Evolutionary conservation across 805 yeast species (phyloP).

Genomic region (Yamadazyma paraphyllophila): DNA sequence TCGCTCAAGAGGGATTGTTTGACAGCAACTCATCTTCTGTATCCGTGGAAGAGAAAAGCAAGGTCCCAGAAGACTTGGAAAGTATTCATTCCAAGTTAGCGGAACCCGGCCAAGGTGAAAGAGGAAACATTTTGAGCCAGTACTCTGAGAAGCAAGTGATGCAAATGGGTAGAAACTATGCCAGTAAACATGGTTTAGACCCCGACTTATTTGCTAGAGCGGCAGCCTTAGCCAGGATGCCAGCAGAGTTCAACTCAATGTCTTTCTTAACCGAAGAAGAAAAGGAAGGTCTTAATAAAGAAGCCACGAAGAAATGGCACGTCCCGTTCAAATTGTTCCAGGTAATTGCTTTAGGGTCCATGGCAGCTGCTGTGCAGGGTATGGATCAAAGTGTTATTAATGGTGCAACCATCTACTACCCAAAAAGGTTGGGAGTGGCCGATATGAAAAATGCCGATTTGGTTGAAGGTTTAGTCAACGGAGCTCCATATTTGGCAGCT

Average conservation of each 20-base stretch:
- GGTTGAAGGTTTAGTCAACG: conserved; percentile 61
- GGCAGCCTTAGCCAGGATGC: conserved; percentile 58
- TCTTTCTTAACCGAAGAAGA: conserved; percentile 45
- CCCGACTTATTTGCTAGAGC: conserved; percentile 59
- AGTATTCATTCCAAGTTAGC: conserved; percentile 17
- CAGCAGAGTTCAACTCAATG: conserved; percentile 57
- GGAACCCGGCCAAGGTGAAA: conserved; percentile 18
- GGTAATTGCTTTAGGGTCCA: conserved; percentile 57
- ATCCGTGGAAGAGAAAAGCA: conserved; percentile 7
- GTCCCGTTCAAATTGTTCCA: conserved; percentile 51
- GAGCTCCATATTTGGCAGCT: conserved; percentile 65
- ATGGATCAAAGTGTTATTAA: conserved; percentile 72
- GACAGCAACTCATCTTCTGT: conserved; percentile 9
- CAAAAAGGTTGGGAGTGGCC: conserved; percentile 49
- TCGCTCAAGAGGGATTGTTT: conserved; percentile 2
- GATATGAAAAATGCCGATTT: conserved; percentile 46
- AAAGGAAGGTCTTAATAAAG: conserved; percentile 46
- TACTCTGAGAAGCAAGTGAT: conserved; percentile 64
- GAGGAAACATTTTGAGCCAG: conserved; percentile 50
- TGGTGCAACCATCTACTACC: conserved; percentile 67
- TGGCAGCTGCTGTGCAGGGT: conserved; percentile 73
- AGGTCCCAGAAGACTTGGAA: conserved; percentile 12
- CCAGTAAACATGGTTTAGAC: conserved; percentile 52
- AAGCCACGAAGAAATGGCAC: conserved; percentile 40
- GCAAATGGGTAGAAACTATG: conserved; percentile 69